Conservation (phyloP, 176 grass and related monocot genomes). For the Dendrocalamus sinicus region DNA sequence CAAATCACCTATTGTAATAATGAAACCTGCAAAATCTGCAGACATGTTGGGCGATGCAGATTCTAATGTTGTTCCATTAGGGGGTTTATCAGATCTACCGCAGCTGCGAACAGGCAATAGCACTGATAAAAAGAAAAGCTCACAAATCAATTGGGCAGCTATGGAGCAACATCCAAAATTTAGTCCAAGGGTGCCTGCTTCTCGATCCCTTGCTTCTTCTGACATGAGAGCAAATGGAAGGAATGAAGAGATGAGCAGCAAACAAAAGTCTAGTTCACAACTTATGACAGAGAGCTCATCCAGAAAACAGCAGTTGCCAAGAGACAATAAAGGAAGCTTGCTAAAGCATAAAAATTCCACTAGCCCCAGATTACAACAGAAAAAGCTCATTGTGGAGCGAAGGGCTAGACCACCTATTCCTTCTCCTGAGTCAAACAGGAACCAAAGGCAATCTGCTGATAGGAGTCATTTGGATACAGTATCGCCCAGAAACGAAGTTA, state of each 20-base stretch:
- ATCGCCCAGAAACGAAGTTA: conserved; percentile 73
- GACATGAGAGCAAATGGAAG: conserved; percentile 57
- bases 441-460: conserved; percentile 55
- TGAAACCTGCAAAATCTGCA: conserved; percentile 83
- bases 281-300: conserved; percentile 48
- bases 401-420: conserved; percentile 64
- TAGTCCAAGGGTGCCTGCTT: conserved; percentile 49
- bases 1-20: conserved; percentile 91
- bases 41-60: conserved; percentile 44
- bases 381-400: conserved; percentile 57
- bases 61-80: conserved; percentile 51
- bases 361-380: conserved; percentile 78
- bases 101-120: conserved; percentile 54
- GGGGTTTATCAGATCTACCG: conserved; percentile 50
- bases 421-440: conserved; percentile 55
- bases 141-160: conserved; percentile 30
- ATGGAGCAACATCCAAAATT: conserved; percentile 58
- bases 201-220: conserved; percentile 48
- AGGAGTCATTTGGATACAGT: conserved; percentile 67
- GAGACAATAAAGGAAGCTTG: conserved; percentile 50
- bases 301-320: conserved; percentile 51
- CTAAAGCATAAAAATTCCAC: conserved; percentile 67
- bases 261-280: conserved; percentile 56
- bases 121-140: conserved; percentile 58
- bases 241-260: conserved; percentile 59